Evolutionary conservation across 768 basidiomycete genomes (phyloP), one percentile per base, ranked within the genome.

Genomic region (Agaricus subrufescens): DNA sequence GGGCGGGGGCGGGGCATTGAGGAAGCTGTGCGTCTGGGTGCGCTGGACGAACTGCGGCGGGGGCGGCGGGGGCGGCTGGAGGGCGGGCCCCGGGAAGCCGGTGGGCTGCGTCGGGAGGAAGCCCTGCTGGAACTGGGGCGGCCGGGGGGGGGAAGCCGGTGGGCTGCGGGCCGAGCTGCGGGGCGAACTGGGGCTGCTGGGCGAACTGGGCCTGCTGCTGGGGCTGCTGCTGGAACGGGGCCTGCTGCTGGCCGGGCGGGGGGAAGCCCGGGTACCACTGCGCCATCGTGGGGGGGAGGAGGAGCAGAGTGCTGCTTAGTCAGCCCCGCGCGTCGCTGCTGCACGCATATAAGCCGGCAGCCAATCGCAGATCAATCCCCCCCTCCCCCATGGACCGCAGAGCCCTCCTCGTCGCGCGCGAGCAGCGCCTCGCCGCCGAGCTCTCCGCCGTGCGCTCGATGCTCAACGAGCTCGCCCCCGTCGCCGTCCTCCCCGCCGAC

Each of bases 221-320:
- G 56, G 70, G 71, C 59, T 74, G 74, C 65, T 87, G 86, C 71
- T 91, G 88, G 64, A 75, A 86, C 37, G 83, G 82, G 25, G 78
- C 80, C 68, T 85, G 86, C 51, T 77, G 78, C 65, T 83, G 82
- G 40, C 77, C 79, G 3, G 19, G 19, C 19, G 19, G 19, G 19
- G 31, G 34, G 7, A 4, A 34, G 34, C 3, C 34, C 7, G 34
- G 7, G 34, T 34, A 34, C 87, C 89, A 91, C 71, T 89, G 88
- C 64, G 87, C 82, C 89, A 91, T 91, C 66, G 63, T 74, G 65
- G 66, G 11, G 31, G 11, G 5, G 31, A 31, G 7, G 34, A 34
- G 34, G 34, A 34, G 34, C 34, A 34, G 34, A 34, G 45, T 46
- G 15, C 25, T 46, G 23, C 7, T 46, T 11, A 11, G 11, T 14